A percentile compares a stretch with the other conserved stretches of the same genome.
phyloP scores from a whole-genome alignment of 2,329 filamentous ascomycete genomes.

The Botryotinia convoluta region DNA sequence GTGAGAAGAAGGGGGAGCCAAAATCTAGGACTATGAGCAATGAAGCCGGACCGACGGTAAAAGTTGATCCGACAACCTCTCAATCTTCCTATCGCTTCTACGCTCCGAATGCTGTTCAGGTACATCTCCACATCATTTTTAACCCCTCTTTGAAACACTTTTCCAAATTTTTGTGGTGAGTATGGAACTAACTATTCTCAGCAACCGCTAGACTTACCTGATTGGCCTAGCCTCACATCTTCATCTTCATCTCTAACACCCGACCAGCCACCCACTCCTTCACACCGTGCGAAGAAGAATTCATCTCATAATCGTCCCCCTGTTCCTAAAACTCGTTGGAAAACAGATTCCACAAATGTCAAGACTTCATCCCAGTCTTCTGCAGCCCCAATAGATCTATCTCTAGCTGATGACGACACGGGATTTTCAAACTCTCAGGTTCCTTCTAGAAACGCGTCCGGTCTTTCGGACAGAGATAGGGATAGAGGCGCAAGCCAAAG shows the following conservation, averaged over 20 bases:
- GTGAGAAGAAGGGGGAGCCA: slow-evolving; percentile 35
- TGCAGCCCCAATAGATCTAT: slow-evolving; percentile 35
- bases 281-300: slow-evolving; percentile 29
- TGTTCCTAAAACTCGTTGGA: slow-evolving; percentile 38
- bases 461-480: slow-evolving; percentile 17
- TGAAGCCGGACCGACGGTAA: slow-evolving; percentile 27
- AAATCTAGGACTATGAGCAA: slow-evolving; percentile 33
- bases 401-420: slow-evolving; percentile 34
- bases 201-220: slow-evolving; percentile 35
- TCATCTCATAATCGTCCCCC: slow-evolving; percentile 30
- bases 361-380: slow-evolving; percentile 22
- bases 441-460: slow-evolving; percentile 4
- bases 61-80: slow-evolving; percentile 32
- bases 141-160: background rate
- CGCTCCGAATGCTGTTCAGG: slow-evolving; percentile 34
- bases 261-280: slow-evolving; percentile 22
- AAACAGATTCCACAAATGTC: slow-evolving; percentile 24
- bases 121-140: slow-evolving; percentile 20
- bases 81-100: slow-evolving; percentile 34
- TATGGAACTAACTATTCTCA: slow-evolving; percentile 16
- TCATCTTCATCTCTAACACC: slow-evolving; percentile 18
- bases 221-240: slow-evolving; percentile 28
- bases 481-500: slow-evolving; percentile 5
- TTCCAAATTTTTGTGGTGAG: background rate
- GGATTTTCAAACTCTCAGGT: slow-evolving; percentile 18